These are phyloP conservation scores for Pseudozyma flocculosa DNA, from an alignment of 1,284 basidiomycete genomes.

Conservation along the genomic window DNA sequence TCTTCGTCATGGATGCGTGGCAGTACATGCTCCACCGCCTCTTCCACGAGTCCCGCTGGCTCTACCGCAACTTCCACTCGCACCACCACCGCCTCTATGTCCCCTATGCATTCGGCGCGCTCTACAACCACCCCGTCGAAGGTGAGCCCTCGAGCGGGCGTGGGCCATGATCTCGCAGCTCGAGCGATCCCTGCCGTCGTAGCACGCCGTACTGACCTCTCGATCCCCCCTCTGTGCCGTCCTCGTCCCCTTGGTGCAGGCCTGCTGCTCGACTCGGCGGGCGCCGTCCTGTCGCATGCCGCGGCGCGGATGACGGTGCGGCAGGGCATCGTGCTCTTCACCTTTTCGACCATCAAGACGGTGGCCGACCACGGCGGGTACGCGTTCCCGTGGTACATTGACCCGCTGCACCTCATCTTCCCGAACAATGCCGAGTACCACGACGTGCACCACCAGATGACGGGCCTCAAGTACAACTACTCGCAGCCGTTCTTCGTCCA, in stretches of 20 bases:
- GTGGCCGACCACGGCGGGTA: constrained; percentile 98
- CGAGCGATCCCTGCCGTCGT: not conserved
- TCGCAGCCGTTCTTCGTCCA: constrained; percentile 79
- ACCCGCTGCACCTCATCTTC: constrained; percentile 73
- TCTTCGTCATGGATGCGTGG: constrained; percentile 95
- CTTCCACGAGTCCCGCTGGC: constrained; percentile 86
- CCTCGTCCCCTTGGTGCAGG: constrained; percentile 63
- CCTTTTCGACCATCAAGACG: constrained; percentile 84
- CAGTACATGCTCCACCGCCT: constrained; percentile 93
- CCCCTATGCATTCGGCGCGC: constrained; percentile 92
- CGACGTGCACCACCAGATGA: constrained; percentile 90
- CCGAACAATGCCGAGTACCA: constrained; percentile 97
- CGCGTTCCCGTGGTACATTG: constrained; percentile 76
- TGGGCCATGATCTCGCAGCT: not conserved
- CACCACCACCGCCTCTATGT: constrained; percentile 96
- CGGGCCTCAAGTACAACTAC: constrained; percentile 95
- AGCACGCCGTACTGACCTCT: not conserved
- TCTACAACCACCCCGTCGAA: constrained; percentile 97
- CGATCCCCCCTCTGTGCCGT: not conserved
- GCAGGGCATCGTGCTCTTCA: constrained; percentile 76
- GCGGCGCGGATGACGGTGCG: constrained; percentile 73
- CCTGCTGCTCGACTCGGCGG: constrained; percentile 82
- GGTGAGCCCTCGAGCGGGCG: constrained; percentile 8
- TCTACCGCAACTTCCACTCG: constrained; percentile 90
- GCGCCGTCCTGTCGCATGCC: constrained; percentile 75